Base-by-base conservation (phyloP, 2,329 filamentous ascomycete genomes). In the Leptoxyphium fumago region DNA sequence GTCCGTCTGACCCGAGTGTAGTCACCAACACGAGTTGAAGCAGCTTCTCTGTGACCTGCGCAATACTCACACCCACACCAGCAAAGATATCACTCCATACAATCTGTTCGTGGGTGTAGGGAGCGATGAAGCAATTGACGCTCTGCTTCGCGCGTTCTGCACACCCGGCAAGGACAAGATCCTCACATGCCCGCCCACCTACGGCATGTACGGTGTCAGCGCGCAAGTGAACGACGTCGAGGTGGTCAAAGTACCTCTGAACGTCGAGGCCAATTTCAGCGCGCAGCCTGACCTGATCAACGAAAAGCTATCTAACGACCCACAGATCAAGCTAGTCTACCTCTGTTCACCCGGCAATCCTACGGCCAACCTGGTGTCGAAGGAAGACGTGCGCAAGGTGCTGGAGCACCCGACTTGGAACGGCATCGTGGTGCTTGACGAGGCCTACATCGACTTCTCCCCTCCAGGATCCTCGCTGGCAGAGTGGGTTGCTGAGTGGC, bases 191-290 rank as follows among this genome's bases (percentile, higher is more conserved):
- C 91, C 91, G 14, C 91, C 91, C 1, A 98, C 91, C 1, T 98
- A 98, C 63, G 91, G 91, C 66, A 98, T 98, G 91, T 98, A 98
- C 70, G 72, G 78, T 40, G 91, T 98, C 14, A 93, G 85, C 6
- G 91, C 91, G 1, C 83, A 93, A 60, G 82, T 95, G 53, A 98
- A 98, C 68, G 91, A 96, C 59, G 73, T 98, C 15, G 74, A 74
- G 39, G 77, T 96, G 21, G 81, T 93, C 53, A 85, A 83, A 60
- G 79, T 96, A n/a, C 87, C 88, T 0, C 71, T 96, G 17, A 73
- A 84, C 40, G 72, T 75, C 1, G 75, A 78, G 1, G 80, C 84
- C 1, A 70, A 64, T 4, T 98, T 96, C 63, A 72, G 71, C 39
- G 72, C 95, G 52, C 79, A 91, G 62, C 69, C 84, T 2, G 67